These are phyloP conservation scores for Pulveroboletus sp. DNA, from an alignment of 768 basidiomycete species.

Conservation along the genomic window DNA sequence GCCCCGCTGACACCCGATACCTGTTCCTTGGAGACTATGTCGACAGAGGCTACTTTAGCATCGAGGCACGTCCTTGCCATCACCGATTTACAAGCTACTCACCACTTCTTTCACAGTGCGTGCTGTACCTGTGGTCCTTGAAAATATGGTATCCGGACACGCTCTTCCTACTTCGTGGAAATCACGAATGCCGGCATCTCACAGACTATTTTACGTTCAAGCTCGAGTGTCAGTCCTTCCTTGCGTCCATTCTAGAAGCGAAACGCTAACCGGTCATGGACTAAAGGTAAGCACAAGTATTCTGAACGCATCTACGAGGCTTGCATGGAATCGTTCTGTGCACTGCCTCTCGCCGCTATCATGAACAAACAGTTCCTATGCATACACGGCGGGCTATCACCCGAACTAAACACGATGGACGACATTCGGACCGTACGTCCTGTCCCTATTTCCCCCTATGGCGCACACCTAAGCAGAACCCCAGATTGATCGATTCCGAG, in stretches of 20 bases:
- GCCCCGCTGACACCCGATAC: slow-evolving; percentile 91
- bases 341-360: slow-evolving; percentile 90
- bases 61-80: slow-evolving; percentile 57
- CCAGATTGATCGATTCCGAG: slow-evolving; percentile 96
- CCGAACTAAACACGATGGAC: slow-evolving; percentile 92
- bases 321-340: slow-evolving; percentile 97
- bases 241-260: background rate
- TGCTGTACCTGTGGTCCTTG: slow-evolving; percentile 94
- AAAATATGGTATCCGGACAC: slow-evolving; percentile 99
- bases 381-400: slow-evolving; percentile 95
- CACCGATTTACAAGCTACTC: background rate
- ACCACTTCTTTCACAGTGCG: slow-evolving; percentile 58
- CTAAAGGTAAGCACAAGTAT: slow-evolving; percentile 92
- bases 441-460: background rate
- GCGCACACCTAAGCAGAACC: background rate
- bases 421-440: slow-evolving; percentile 80
- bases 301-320: slow-evolving; percentile 95
- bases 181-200: slow-evolving; percentile 97
- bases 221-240: slow-evolving; percentile 75
- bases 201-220: slow-evolving; percentile 99
- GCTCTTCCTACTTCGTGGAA: slow-evolving; percentile 93
- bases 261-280: slow-evolving; percentile 4
- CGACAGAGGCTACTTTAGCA: slow-evolving; percentile 91
- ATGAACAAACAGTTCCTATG: slow-evolving; percentile 99
- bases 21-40: slow-evolving; percentile 93